Percentiles rank a stretch among this genome's conserved stretches.
These are phyloP conservation scores for Chlorella sp. DNA, from an alignment of 139 green algal species.

Conservation along the genomic window DNA sequence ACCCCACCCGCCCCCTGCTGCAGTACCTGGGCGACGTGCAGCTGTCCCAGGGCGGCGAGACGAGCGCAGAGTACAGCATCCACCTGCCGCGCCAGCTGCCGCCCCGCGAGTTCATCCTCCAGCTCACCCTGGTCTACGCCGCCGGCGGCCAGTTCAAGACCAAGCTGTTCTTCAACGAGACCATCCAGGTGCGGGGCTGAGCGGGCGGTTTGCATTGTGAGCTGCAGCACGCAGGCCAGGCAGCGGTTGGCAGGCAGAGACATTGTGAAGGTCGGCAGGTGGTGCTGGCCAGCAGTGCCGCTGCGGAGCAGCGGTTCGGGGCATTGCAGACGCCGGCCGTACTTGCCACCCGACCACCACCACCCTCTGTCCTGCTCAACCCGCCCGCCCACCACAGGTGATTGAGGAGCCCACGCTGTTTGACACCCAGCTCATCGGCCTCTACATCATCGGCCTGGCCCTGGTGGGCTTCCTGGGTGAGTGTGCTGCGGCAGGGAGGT, in stretches of 20 bases:
- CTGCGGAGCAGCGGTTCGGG: no score
- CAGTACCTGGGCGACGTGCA: conserved; percentile 39
- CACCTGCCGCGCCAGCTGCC: conserved; percentile 45
- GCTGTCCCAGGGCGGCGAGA: conserved; percentile 32
- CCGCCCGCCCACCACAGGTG: neutral
- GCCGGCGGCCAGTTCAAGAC: neutral
- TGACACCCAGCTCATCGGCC: conserved; percentile 49
- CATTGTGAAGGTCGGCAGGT: no score
- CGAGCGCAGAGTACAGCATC: conserved; percentile 40
- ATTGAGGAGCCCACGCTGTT: conserved; percentile 46
- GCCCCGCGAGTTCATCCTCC: conserved; percentile 48
- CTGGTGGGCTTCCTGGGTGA: conserved; percentile 18
- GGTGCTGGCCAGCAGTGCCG: no score
- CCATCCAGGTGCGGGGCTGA: neutral
- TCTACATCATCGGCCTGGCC: conserved; percentile 44
- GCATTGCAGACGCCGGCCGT: neutral
- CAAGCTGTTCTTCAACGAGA: conserved; percentile 37
- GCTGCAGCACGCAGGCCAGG: no score
- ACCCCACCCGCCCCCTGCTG: neutral
- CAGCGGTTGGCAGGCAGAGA: no score
- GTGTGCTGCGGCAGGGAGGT: no score
- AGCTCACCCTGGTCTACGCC: neutral
- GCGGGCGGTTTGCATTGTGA: neutral
- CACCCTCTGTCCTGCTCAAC: neutral
- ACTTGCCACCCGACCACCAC: conserved; percentile 18